A percentile compares a stretch with the other conserved stretches of the same genome.
Evolutionary conservation across 805 yeast genomes (phyloP).

Genomic region (Ogataea ganodermae): DNA sequence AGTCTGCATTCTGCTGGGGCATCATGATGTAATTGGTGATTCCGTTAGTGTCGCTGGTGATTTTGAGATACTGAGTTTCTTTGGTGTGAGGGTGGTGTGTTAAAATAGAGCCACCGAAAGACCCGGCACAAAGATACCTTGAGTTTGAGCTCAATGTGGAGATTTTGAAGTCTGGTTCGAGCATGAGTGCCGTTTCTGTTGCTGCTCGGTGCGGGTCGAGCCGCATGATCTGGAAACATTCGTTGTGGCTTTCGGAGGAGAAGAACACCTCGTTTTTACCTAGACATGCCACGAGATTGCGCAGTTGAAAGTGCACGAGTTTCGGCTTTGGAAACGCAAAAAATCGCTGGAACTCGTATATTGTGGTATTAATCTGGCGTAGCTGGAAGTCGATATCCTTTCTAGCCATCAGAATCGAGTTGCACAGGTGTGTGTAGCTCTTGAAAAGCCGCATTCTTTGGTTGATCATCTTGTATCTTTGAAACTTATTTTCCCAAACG

Average conservation of each 20-base stretch:
- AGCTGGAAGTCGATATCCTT: conserved; percentile 29
- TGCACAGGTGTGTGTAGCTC: conserved; percentile 28
- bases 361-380: conserved; percentile 28
- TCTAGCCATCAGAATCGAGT: conserved; percentile 26
- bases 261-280: conserved; percentile 32
- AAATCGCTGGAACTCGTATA: conserved; percentile 42
- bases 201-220: conserved; percentile 23
- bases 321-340: conserved; percentile 48
- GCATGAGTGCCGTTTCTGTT: conserved; percentile 19
- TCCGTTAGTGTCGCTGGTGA: conserved; percentile 49
- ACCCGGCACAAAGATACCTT: conserved; percentile 49
- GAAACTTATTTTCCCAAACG: conserved; percentile 27
- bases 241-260: conserved; percentile 17
- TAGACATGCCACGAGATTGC: conserved; percentile 49
- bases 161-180: conserved; percentile 36
- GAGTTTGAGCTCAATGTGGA: conserved; percentile 50
- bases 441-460: conserved; percentile 25
- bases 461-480: conserved; percentile 24
- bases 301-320: conserved; percentile 57
- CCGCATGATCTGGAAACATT: conserved; percentile 31
- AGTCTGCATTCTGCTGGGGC: conserved; percentile 23
- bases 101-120: conserved; percentile 53
- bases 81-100: conserved; percentile 38
- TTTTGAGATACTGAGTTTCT: conserved; percentile 36
- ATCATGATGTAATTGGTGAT: conserved; percentile 52